These are phyloP conservation scores for Chionographis japonica DNA, from an alignment of 106 monocot species.

Conservation along the genomic window DNA sequence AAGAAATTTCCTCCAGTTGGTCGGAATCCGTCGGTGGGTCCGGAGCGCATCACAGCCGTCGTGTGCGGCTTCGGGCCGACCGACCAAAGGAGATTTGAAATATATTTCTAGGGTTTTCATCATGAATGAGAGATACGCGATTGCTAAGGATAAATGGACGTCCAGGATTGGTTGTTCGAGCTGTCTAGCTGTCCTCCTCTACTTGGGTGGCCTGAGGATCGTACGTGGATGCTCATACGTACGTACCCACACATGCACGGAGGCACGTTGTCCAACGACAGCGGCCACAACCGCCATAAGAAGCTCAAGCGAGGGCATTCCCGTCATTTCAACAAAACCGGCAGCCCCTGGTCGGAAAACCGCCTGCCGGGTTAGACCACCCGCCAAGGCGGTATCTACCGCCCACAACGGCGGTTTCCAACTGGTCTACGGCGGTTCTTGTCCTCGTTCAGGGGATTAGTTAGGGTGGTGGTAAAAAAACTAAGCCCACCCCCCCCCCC, in stretches of 20 bases:
- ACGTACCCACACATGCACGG: background rate
- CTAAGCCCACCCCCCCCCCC: background rate
- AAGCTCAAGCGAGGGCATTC: background rate
- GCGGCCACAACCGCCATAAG: background rate
- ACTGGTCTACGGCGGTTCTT: conserved; percentile 8
- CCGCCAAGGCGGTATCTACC: background rate
- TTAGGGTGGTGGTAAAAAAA: background rate
- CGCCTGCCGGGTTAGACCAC: background rate
- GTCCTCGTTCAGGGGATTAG: background rate
- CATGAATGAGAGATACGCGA: no score
- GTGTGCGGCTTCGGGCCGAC: no score
- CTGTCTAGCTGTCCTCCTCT: no score
- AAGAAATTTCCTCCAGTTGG: no score
- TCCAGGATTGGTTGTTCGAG: no score
- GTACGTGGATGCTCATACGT: no score
- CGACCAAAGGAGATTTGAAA: no score
- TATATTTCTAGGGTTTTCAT: no score
- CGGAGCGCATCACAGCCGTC: no score
- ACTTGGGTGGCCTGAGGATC: no score
- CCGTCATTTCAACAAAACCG: background rate
- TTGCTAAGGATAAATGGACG: no score
- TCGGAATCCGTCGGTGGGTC: no score
- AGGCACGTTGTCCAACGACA: background rate
- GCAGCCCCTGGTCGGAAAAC: conserved; percentile 1
- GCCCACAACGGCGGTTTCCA: background rate